Evolutionary conservation across 768 basidiomycete genomes (phyloP), one percentile per base, ranked within the genome.

Genomic region (Filobasidium floriforme): DNA sequence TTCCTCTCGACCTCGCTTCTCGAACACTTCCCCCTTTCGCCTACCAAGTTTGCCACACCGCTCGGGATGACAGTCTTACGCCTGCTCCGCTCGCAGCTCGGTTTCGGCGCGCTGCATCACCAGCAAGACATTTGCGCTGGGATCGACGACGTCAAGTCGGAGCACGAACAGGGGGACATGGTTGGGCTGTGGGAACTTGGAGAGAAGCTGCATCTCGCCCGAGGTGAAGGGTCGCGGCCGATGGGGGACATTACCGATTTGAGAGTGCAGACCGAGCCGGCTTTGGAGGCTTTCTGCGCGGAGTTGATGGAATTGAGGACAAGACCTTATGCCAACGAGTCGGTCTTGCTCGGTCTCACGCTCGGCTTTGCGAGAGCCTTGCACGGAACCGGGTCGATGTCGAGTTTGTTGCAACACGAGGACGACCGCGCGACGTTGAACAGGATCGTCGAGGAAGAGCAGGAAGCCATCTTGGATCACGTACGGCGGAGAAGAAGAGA

Each of bases 1-100:
- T 68, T 71, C 55, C 66, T 69, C 14, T 67, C 68, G 14, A 68
- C 66, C 15, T 66, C 73, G 43, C 63, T 76, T 11, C 57, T 76
- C 65, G 73, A 76, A n/a, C 62, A 60, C 22, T 74, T 76, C 67
- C 72, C 68, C 9, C 62, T 73, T 12, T 71, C 70, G 11, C 70
- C 75, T 18, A 60, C 72, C 26, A 68, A 68, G 46, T 72, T 74
- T 41, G 72, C 75, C 14, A 62, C 70, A 5, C 70, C 71, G 1
- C 62, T 72, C 12, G 73, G 72, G 11, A 69, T 64, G 37, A 59
- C 60, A 22, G 66, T 72, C 12, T 66, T 76, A 1, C 72, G 75
- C 5, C 55, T 28, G 60, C 69, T 52, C 22, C 64, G 64, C 28
- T 44, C 64, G 3, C 70, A 70, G 60, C 62, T 70, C 15, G 75